Evolutionary conservation across 768 basidiomycete species (phyloP), one percentile per base, ranked within the genome.

Genomic region (Kwoniella europaea): DNA sequence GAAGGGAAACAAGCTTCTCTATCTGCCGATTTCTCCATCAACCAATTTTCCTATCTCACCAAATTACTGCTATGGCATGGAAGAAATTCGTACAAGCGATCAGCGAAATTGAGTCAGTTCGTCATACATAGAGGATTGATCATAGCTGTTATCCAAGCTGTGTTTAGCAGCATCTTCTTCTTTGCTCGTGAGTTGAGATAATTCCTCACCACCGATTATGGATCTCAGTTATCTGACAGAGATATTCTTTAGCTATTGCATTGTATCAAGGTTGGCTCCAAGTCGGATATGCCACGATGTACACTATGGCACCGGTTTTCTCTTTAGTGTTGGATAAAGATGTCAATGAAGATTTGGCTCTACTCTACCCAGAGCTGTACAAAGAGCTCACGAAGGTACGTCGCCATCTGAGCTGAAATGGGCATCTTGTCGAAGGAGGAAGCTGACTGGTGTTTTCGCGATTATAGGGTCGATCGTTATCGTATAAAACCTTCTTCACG

Each of bases 41-140:
- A 91, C 3, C 97, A 99, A 82, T 99, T 99, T 88, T 93, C 92
- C 79, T 88, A 89, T 83, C 89, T 99, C 60, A 97, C 95, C 12
- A 98, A 98, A 83, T 89, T 99, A 2, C 90, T 99, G 20, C 88
- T 98, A 52, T 99, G 97, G 97, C 97, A 98, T 73, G 97, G 97
- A 6, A 91, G 97, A 57, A 98, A 98, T 84, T 97, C 94, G 10
- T 99, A 99, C 84, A 93, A 97, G 61, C 94, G 97, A 74, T 94
- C 93, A 0, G 95, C 97, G 43, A 99, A 98, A 83, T 88, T 99
- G 29, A 94, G 96, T 0, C 97, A 98, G 83, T 99, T 99, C 77
- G 95, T 99, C 74, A 98, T 98, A 74, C 97, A 98, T 80, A 91
- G 95, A 71, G 95, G 95, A 16, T 86, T 99, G 57, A 97, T 98